Evolutionary conservation across 192 early-diverging fungal genomes (phyloP), one percentile per base, ranked within the genome.

Genomic region (Obelidium mucronatum): DNA sequence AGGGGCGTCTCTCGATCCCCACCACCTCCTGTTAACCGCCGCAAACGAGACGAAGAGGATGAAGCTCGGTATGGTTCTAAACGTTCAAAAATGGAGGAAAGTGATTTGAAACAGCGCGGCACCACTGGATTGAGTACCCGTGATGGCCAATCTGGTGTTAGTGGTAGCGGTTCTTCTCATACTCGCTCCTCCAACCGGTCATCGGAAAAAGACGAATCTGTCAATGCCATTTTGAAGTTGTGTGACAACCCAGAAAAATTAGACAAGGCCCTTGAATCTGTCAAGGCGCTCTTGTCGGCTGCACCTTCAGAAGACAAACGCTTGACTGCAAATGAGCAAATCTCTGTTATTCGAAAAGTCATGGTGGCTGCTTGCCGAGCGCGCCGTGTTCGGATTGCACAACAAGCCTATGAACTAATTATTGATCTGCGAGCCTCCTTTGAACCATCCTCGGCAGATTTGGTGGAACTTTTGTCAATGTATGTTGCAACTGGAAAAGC

Each of bases 331-430:
- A 40, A 17, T 17, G 44, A 52, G 30, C 33, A 33, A 15, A 52
- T 65, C 48, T 33, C 61, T 13, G 52, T 64, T 22, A 24, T 34
- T 19, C 40, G 65, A 6, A 55, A 54, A 36, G 26, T 76, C 33
- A 34, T 76, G 54, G 37, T 53, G 11, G 33, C 75, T 40, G 62
- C 75, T 5, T 59, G 33, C 40, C 75, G 75, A 17, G 51, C 30
- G 22, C 55, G 39, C 8, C 65, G 64, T 33, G 54, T 67, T 4
- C 11, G 28, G 5, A 56, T 67, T 35, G 65, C 75, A 6, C 63
- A 76, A 35, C 64, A 76, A 13, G 75, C 75, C 35, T 68, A 67
- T 34, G 44, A 31, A n/a, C 3, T 67, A 15, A 35, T 76, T 33
- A 24, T 26, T 28, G 75, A 67, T 11, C 34, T 76, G 24, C 52